phyloP scores from a whole-genome alignment of 148 eudicot species.

The Vaccinium corymbosum region DNA sequence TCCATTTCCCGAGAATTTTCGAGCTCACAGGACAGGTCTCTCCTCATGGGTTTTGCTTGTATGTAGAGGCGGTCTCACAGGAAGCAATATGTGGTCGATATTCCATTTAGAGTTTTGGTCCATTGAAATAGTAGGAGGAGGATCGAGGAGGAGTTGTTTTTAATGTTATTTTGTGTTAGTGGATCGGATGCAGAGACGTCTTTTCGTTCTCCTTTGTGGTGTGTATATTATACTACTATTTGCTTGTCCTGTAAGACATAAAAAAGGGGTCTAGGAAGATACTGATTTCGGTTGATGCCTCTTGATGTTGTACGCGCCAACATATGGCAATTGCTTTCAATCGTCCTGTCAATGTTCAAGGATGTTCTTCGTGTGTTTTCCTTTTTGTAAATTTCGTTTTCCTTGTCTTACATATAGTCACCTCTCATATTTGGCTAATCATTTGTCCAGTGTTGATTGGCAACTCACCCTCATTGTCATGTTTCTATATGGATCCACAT shows the following conservation, averaged over 20 bases:
- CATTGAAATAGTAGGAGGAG: background rate
- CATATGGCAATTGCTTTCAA: background rate
- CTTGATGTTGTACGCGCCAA: background rate
- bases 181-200: slow-evolving; percentile 6
- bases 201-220: background rate
- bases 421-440: background rate
- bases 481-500: too few species aligned
- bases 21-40: too few species aligned
- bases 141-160: too few species aligned
- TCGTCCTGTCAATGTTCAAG: background rate
- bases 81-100: background rate
- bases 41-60: background rate
- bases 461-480: background rate
- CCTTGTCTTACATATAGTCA: background rate
- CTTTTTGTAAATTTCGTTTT: background rate
- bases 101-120: background rate
- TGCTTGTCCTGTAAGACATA: background rate
- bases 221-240: background rate
- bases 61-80: background rate
- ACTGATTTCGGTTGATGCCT: background rate
- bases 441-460: background rate
- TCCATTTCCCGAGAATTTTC: background rate
- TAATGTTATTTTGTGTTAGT: background rate
- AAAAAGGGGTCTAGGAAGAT: background rate
- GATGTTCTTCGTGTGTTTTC: background rate